A percentile compares a stretch with the other conserved stretches of the same genome.
These are phyloP conservation scores for Daphne laureola DNA, from an alignment of 441 rosid genomes.

Conservation along the genomic window DNA sequence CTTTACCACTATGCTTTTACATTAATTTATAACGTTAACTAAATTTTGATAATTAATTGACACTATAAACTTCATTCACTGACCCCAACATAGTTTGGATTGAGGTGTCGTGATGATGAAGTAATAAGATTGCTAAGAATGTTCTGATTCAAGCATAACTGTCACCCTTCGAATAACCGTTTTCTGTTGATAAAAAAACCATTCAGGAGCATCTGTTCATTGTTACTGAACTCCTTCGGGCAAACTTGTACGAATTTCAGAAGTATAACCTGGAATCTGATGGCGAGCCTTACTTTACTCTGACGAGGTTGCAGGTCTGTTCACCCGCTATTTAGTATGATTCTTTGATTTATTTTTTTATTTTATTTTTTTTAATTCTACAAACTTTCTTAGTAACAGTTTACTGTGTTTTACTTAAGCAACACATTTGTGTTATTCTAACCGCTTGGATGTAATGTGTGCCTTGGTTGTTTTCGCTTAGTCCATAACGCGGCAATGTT, in stretches of 20 bases:
- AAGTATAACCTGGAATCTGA: conserved; percentile 84
- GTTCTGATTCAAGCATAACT: conserved; percentile 1
- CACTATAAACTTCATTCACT: no score
- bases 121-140: not conserved
- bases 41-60: no score
- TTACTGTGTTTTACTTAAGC: not conserved
- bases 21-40: no score
- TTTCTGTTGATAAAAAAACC: conserved; percentile 8
- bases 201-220: conserved; percentile 91
- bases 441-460: not conserved
- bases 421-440: not conserved
- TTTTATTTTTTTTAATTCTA: not conserved
- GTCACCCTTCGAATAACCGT: not conserved
- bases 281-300: conserved; percentile 67
- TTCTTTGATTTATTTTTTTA: not conserved
- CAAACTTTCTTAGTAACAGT: not conserved
- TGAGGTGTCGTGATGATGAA: no score
- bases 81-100: no score
- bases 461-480: conserved; percentile 18
- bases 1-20: no score
- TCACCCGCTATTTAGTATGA: conserved; percentile 4
- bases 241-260: conserved; percentile 86
- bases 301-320: conserved; percentile 71
- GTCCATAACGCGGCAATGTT: conserved; percentile 75
- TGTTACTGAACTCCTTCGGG: conserved; percentile 85